These are phyloP conservation scores for Neofusicoccum kwambonambiense DNA, from an alignment of 2,329 filamentous ascomycete species.

Conservation along the genomic window DNA sequence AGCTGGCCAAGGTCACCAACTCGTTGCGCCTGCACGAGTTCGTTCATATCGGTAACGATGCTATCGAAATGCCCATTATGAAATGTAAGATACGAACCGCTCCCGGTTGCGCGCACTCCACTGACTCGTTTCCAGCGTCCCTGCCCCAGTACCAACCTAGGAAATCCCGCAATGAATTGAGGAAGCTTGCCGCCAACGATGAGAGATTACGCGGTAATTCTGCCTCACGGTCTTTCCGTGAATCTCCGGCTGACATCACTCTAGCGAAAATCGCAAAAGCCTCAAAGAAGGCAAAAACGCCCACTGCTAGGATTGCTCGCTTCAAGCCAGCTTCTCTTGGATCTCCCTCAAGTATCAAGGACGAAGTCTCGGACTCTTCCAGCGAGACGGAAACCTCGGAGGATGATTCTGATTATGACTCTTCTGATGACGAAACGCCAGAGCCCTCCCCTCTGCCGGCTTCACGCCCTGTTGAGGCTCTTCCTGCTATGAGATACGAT, in stretches of 20 bases:
- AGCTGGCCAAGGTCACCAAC: slow-evolving; percentile 44
- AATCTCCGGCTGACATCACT: neutral
- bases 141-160: slow-evolving; percentile 44
- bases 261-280: slow-evolving; percentile 35
- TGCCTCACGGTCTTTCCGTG: neutral
- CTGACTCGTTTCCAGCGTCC: slow-evolving; percentile 33
- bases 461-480: slow-evolving; percentile 51
- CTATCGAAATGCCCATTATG: slow-evolving; percentile 44
- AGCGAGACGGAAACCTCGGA: slow-evolving; percentile 48
- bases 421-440: slow-evolving; percentile 53
- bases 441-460: slow-evolving; percentile 57
- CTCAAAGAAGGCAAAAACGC: slow-evolving; percentile 25
- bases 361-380: slow-evolving; percentile 44
- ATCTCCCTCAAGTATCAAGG: slow-evolving; percentile 20
- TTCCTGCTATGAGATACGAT: slow-evolving; percentile 57
- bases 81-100: slow-evolving; percentile 37
- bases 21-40: slow-evolving; percentile 45
- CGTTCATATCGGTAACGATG: slow-evolving; percentile 43
- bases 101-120: neutral
- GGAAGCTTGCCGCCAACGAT: slow-evolving; percentile 42
- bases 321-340: slow-evolving; percentile 9
- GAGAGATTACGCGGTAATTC: slow-evolving; percentile 35
- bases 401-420: slow-evolving; percentile 52
- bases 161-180: slow-evolving; percentile 48
- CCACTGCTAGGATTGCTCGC: slow-evolving; percentile 10